Evolutionary conservation across 1,139 yeast species (phyloP), one percentile per base, ranked within the genome.

Genomic region (Citeromyces hawaiiensis): DNA sequence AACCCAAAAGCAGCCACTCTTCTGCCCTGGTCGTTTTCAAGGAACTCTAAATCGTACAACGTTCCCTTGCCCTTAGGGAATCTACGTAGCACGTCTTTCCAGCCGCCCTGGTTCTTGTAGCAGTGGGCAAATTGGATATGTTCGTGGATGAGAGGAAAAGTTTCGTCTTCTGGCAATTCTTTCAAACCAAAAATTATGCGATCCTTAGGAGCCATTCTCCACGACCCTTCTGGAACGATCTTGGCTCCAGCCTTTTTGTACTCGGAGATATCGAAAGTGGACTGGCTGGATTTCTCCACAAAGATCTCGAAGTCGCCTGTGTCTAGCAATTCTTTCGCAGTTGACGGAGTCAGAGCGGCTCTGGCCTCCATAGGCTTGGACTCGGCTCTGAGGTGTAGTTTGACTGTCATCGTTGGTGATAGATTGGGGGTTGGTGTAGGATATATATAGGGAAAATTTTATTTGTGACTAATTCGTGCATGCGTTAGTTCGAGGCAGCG

Each of bases 111-210:
- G 62, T 88, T 75, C 68, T 91, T 93, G 67, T 88, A 93, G 66
- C 98, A 93, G 63, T 91, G 99, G 39, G 98, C 98, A 65, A 91
- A 91, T 64, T 88, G 97, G 47, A 91, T 85, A 62, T 93, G 98
- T 60, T 88, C 94, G 59, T 93, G 97, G 40, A 82, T 72, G 47
- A 91, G 71, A 31, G 98, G 98, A 73, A 88, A 91, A 30, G 77
- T 68, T 51, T 88, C 96, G 3, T 23, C 31, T 63, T 88, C 97
- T 32, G 96, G 96, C 57, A 91, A 71, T 62, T 91, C 98, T 66
- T 91, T 91, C 63, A 93, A 76, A 2, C 98, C 99, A 52, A 83
- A 69, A 49, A 93, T 83, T 45, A 88, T 76, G 57, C 96, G 74
- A 50, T 88, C 94, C 49, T 70, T 70, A 46, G 98, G 97, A 36